Base-by-base conservation (phyloP, 2,329 filamentous ascomycete species). In the Arthroderma uncinatum region DNA sequence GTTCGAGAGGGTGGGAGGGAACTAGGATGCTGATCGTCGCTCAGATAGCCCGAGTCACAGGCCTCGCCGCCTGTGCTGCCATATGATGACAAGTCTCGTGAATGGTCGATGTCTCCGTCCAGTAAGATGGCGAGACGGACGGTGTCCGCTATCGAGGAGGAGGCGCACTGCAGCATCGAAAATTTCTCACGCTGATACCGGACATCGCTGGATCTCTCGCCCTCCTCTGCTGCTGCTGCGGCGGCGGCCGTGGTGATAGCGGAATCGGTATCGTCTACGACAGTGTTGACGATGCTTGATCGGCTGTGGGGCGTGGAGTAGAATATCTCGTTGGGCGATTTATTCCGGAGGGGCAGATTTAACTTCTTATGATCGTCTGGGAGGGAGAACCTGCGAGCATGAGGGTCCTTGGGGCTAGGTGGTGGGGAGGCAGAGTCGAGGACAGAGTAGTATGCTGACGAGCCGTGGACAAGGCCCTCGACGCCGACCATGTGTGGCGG, bases 111-210 rank as follows among this genome's bases (percentile, higher is more conserved):
- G 3, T 42, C 61, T 28, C 65, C 62, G 16, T 71, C 68, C 1
- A 69, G 64, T 14, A 71, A 55, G 37, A 71, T 62, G 8, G 69
- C 68, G n/a, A 67, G 65, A 36, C 68, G 68, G 39, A 74, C 64
- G 23, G 70, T 67, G 14, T 74, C 72, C 2, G 72, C 54, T 4
- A 70, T 68, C 1, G 59, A 60, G 0, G 64, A 62, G 9, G 69
- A 62, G 50, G 68, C 67, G 59, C 71, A 74, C 61, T 74, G 72
- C 14, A 74, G 58, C 40, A 70, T 67, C 19, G 71, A 71, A 57
- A 74, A 68, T 3, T 70, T 68, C 56, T 74, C 71, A 12, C 72
- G 66, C 53, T 71, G 71, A 19, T 63, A 57, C 36, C 72, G 72
- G 36, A 73, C 58, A 52, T 63, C 62, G 40, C 61, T 60, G 14